phyloP scores from a whole-genome alignment of 345 rosid genomes.

The Noccaea bulbosa region DNA sequence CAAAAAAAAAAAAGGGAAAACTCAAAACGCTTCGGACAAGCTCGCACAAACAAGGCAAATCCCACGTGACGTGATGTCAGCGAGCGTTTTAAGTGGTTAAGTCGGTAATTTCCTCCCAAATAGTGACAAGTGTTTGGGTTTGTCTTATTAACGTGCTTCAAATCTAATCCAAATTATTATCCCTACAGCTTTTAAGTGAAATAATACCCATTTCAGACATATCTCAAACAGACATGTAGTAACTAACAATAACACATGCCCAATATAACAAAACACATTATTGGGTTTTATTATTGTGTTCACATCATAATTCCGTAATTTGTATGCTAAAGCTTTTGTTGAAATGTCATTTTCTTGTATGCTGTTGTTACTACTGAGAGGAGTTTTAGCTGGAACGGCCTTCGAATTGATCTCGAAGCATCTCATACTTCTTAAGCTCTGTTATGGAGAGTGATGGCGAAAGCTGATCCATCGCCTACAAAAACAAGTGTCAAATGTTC shows the following conservation, averaged over 20 bases:
- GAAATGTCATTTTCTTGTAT: background rate
- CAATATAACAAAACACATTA: no score
- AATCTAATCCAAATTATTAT: no score
- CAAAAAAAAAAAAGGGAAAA: background rate
- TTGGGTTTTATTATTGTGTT: background rate
- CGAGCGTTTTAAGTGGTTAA: constrained; percentile 19
- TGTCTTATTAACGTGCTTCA: constrained; percentile 1
- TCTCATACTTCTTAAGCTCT: constrained; percentile 89
- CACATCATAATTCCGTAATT: background rate
- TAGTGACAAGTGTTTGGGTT: background rate
- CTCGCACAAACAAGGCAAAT: constrained; percentile 24
- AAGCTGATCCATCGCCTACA: constrained; percentile 77
- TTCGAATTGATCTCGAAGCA: constrained; percentile 73
- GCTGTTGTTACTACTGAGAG: background rate
- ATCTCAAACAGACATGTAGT: no score
- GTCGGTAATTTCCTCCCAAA: background rate
- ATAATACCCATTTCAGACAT: no score
- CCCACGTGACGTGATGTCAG: constrained; percentile 37
- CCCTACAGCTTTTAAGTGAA: no score
- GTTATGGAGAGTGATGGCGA: constrained; percentile 88
- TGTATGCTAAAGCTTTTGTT: background rate
- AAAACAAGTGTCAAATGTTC: background rate
- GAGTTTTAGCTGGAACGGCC: constrained; percentile 47
- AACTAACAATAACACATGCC: no score
- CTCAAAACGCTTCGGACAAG: constrained; percentile 26